Evolutionary conservation across 352 stramenopile genomes (phyloP).

Genomic region (Thalassiosira livingstoniorum): DNA sequence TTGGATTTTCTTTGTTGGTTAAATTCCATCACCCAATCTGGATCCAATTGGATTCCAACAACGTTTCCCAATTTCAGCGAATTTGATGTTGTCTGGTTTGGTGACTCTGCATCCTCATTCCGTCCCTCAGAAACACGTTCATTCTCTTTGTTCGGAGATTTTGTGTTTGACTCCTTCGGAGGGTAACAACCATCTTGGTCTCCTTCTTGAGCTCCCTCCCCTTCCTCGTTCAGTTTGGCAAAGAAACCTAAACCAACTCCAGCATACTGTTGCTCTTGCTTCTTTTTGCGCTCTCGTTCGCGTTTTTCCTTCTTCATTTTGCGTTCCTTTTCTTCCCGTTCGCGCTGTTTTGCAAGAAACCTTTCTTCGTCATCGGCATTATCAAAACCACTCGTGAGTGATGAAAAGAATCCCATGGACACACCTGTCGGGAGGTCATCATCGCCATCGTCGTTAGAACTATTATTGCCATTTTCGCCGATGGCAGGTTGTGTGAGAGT

Average conservation of each 20-base stretch:
- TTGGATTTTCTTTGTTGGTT: no score
- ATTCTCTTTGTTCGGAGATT: no score
- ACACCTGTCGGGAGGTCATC: not conserved
- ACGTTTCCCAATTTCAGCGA: not conserved
- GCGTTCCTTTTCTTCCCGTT: not conserved
- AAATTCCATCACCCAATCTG: not conserved
- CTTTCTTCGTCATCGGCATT: not conserved
- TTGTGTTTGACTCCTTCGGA: no score
- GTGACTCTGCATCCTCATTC: not conserved
- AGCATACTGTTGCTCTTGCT: not conserved
- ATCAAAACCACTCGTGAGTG: not conserved
- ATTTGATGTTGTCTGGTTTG: not conserved
- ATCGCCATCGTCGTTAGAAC: not conserved
- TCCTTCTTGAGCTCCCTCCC: not conserved
- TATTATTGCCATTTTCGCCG: not conserved
- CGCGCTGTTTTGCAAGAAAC: not conserved
- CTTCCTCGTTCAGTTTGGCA: not conserved
- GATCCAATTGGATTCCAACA: not conserved
- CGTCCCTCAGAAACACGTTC: not conserved
- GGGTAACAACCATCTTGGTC: no score
- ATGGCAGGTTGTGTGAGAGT: not conserved
- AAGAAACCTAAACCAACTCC: not conserved
- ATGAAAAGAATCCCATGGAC: conserved; percentile 2
- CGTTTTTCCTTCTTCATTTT: not conserved
- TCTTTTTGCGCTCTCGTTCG: not conserved